A percentile compares a stretch with the other conserved stretches of the same genome.
Evolutionary conservation across 75 land plant species (phyloP).

Genomic region (Pseudotsuga menziesii): DNA sequence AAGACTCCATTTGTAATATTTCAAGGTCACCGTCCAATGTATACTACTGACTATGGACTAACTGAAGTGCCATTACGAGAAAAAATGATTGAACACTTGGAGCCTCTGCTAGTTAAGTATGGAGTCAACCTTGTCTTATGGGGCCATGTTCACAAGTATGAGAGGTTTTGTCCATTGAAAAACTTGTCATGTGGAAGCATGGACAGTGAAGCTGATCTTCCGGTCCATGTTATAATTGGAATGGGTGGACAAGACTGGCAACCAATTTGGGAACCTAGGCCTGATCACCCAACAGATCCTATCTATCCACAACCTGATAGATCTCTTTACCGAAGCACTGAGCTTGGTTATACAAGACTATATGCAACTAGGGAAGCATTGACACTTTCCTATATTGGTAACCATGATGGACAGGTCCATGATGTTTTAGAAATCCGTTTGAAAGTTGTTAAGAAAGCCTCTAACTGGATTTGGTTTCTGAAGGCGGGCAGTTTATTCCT

Average conservation of each 20-base stretch:
- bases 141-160: slow-evolving; percentile 48
- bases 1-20: slow-evolving; percentile 83
- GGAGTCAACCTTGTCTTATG: slow-evolving; percentile 22
- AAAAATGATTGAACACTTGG: slow-evolving; percentile 55
- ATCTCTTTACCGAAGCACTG: slow-evolving; percentile 28
- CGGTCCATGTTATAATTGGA: slow-evolving; percentile 33
- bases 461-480: slow-evolving; percentile 21
- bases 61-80: slow-evolving; percentile 44
- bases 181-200: slow-evolving; percentile 26
- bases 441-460: background rate
- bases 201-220: slow-evolving; percentile 13
- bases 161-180: slow-evolving; percentile 23
- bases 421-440: slow-evolving; percentile 11
- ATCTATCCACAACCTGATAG: slow-evolving; percentile 32
- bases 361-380: slow-evolving; percentile 23
- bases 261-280: slow-evolving; percentile 22
- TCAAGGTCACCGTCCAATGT: slow-evolving; percentile 95
- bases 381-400: slow-evolving; percentile 28
- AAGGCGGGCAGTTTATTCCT: slow-evolving; percentile 31
- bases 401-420: slow-evolving; percentile 29
- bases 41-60: slow-evolving; percentile 65
- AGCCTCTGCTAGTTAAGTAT: slow-evolving; percentile 36
- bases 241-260: slow-evolving; percentile 26
- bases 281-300: slow-evolving; percentile 17
- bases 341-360: slow-evolving; percentile 53